Base-by-base conservation (phyloP, 2,329 filamentous ascomycete species). In the Fusarium fujikuroi region DNA sequence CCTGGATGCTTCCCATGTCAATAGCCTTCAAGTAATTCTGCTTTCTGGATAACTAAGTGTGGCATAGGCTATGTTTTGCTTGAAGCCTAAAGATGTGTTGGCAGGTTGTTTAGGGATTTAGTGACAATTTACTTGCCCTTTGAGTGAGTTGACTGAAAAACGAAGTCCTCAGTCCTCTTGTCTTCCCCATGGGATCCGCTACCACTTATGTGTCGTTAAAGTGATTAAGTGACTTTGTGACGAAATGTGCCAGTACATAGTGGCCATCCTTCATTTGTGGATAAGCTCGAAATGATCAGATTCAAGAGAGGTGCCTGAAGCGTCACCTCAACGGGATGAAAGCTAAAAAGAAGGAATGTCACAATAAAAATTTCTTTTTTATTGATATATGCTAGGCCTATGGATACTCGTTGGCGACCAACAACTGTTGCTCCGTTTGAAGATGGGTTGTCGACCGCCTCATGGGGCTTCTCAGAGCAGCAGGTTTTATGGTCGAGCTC, bases 281-380 rank as follows among this genome's bases (percentile, higher is more conserved):
- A 36, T 34, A 36, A 36, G 49, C 49, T 25, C 18, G 32, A 36
- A 36, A 12, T 23, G n/a, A 25, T 15, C 12, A 11, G 21, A n/a
- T 25, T 36, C n/a, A 25, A 36, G 9, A 7, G 9, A 8, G 9
- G 8, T 28, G 4, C 10, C 15, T 37, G 18, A 25, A n/a, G 9
- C 7, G 21, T 11, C 4, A 7, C 7, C 7, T 39, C 9, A 5
- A 10, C 4, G 25, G n/a, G 18, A 16, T 11, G 9, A 25, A 36
- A 25, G 18, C 12, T 21, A 4, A 5, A 19, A 15, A 11, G 21
- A 25, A 1, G 7, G 2, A 11, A 21, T 9, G 2, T 2, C 5
- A 4, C 7, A 12, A 28, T 39, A 36, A 21, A 9, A 2, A 2
- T 18, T 9, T 5, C 14, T 12, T 39, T 19, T 28, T 9, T 9